Conservation (phyloP, 169 alveolate genomes). For the Plasmodium vinckei region DNA sequence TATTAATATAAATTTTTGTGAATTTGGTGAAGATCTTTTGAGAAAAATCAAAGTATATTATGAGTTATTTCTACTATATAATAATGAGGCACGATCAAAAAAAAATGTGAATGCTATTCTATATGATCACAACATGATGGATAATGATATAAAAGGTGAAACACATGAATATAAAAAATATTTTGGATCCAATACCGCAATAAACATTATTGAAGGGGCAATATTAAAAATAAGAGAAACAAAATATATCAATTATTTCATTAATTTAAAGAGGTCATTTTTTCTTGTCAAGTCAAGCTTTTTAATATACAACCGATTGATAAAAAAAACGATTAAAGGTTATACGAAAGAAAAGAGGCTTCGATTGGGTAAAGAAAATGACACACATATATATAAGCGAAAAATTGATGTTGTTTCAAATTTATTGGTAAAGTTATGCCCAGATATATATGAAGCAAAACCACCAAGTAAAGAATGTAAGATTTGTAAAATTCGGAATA, state of each 20-base stretch:
- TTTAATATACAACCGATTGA: constrained; percentile 11
- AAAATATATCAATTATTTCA: constrained; percentile 17
- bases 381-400: background rate
- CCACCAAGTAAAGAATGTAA: background rate
- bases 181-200: background rate
- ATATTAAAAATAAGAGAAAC: constrained; percentile 36
- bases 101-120: background rate
- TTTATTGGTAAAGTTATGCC: background rate
- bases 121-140: background rate
- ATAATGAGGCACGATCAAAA: background rate
- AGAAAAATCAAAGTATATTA: constrained; percentile 25
- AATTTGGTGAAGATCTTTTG: constrained; percentile 61
- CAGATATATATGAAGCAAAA: background rate
- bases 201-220: constrained; percentile 29
- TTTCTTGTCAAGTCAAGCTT: constrained; percentile 14
- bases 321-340: constrained; percentile 4
- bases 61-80: background rate
- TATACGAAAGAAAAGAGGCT: background rate
- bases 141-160: background rate
- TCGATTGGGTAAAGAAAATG: background rate
- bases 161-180: background rate
- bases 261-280: constrained; percentile 43
- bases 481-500: background rate
- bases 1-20: constrained; percentile 53
- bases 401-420: background rate